Percentiles rank a stretch among this genome's conserved stretches.
Conservation (phyloP, 2,329 filamentous ascomycete genomes). For the Aspergillus tamarii region DNA sequence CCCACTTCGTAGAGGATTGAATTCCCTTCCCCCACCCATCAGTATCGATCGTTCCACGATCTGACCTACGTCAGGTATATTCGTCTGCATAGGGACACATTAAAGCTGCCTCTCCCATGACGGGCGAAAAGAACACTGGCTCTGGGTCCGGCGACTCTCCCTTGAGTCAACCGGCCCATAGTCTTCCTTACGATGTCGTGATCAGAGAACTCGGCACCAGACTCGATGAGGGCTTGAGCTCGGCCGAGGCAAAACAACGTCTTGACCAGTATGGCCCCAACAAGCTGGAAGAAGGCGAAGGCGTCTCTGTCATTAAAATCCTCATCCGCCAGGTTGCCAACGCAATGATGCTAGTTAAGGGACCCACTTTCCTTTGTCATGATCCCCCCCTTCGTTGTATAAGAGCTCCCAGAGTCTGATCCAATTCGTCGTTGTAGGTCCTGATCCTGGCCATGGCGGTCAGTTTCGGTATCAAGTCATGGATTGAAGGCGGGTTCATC, state of each 20-base stretch:
- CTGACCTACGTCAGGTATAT: background rate
- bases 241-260: conserved; percentile 57
- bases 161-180: conserved; percentile 63
- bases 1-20: background rate
- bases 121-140: conserved; percentile 13
- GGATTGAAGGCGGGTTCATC: conserved; percentile 60
- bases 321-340: conserved; percentile 68
- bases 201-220: conserved; percentile 59
- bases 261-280: conserved; percentile 62
- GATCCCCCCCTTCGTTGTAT: conserved; percentile 2
- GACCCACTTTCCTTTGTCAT: conserved; percentile 20
- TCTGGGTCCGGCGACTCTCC: conserved; percentile 29
- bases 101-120: conserved; percentile 12
- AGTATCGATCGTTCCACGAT: background rate
- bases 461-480: conserved; percentile 56
- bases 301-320: conserved; percentile 70
- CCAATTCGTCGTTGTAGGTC: conserved; percentile 60
- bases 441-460: conserved; percentile 73
- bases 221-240: conserved; percentile 58
- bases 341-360: conserved; percentile 65
- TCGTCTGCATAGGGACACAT: background rate
- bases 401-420: conserved; percentile 26
- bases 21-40: background rate
- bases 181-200: conserved; percentile 56
- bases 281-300: conserved; percentile 67